Conservation (phyloP, 225 moss, liverwort and hornwort genomes). For the Physcomitrellopsis africana region DNA sequence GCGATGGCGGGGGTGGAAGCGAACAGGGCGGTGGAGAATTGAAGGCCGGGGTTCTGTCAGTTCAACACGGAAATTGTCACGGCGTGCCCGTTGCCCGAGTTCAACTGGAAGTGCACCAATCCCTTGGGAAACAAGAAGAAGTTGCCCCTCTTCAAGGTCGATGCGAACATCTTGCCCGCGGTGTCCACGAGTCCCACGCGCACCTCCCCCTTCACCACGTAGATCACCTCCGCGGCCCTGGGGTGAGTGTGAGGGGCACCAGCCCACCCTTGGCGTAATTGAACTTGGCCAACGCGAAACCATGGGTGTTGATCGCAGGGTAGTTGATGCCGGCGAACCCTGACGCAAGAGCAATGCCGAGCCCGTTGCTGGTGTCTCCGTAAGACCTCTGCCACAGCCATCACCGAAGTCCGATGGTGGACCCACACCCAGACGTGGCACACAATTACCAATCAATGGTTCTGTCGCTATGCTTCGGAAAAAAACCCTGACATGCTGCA, state of each 20-base stretch:
- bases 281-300: too few species aligned
- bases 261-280: neutral
- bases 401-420: too few species aligned
- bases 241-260: conserved; percentile 6
- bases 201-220: neutral
- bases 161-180: neutral
- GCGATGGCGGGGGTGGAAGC: neutral
- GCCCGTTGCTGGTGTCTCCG: too few species aligned
- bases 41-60: conserved; percentile 4
- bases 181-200: neutral
- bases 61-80: neutral
- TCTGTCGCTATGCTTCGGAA: too few species aligned
- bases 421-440: too few species aligned
- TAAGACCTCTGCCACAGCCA: too few species aligned
- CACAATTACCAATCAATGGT: too few species aligned
- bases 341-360: too few species aligned
- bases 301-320: too few species aligned
- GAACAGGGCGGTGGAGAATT: neutral
- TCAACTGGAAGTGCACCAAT: neutral
- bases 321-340: too few species aligned
- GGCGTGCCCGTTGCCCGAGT: neutral
- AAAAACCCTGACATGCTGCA: too few species aligned
- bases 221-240: neutral
- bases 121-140: neutral
- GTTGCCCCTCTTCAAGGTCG: neutral